Base-by-base conservation (phyloP, 257 asterid genomes). In the Thymus quinquecostatus region DNA sequence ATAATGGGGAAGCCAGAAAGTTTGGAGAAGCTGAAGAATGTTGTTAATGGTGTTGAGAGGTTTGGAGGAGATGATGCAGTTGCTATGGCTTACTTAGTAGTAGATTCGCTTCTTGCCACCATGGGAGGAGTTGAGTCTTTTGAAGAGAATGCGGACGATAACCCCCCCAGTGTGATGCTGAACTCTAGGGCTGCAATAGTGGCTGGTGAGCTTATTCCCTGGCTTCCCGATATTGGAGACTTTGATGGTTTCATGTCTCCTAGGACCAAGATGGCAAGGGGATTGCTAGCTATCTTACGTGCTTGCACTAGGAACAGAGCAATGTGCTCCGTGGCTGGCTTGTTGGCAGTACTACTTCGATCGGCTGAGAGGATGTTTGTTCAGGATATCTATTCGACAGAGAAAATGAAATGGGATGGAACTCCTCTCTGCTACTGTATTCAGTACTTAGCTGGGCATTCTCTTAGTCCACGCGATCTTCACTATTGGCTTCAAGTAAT, bases 41-140 rank as follows among this genome's bases (percentile, higher is more conserved):
- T 88, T 70, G 95, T 91, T 69, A 86, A 95, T 81, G 99, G 97
- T 66, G 86, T 84, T 77, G 92, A 91, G 85, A 82, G 83, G 74
- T 91, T 91, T 83, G 99, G 88, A 62, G 84, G 78, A 70, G 95
- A 84, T 49, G 97, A 94, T 43, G 86, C 96, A 61, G 96, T 88
- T 27, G 61, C 88, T 60, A 78, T 88, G 81, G 86, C 97, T 73
- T 85, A 82, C 80, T 80, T 88, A 87, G 95, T 94, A 13, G 89
- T 91, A 75, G 99, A 94, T 81, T 94, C 99, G 2, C 97, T 94
- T 84, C 97, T 94, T 80, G 96, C 95, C 59, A 94, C 98, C 8
- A 94, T 94, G 99, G 99, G 99, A 76, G 99, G 99, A 63, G 98
- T 94, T 41, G 99, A 94, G 84, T 94, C 95, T 81, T 94, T 94